Percentiles rank a stretch among this genome's conserved stretches.
phyloP scores from a whole-genome alignment of 1,139 yeast species.

The Candida gigantensis region DNA sequence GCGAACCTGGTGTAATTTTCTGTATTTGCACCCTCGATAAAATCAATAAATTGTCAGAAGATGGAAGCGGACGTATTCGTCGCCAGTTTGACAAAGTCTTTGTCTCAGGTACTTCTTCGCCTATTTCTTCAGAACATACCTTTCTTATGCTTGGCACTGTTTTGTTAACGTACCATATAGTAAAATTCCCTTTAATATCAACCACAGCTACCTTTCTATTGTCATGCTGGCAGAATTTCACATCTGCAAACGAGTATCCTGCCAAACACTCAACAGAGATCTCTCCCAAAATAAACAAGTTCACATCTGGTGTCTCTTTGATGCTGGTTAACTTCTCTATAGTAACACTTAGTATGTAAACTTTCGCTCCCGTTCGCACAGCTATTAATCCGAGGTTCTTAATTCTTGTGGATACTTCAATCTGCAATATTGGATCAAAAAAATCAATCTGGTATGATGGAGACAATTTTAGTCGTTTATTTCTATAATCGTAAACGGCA shows the following conservation, averaged over 20 bases:
- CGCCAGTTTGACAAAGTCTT: constrained; percentile 61
- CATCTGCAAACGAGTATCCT: constrained; percentile 46
- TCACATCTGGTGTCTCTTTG: constrained; percentile 9
- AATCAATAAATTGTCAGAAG: constrained; percentile 32
- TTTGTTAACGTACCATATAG: constrained; percentile 32
- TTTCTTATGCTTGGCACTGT: constrained; percentile 4
- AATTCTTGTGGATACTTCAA: constrained; percentile 24
- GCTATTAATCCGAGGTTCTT: constrained; percentile 22
- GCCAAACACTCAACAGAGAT: constrained; percentile 21
- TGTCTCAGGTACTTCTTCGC: constrained; percentile 36
- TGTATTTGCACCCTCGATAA: constrained; percentile 48
- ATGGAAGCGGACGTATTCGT: constrained; percentile 47
- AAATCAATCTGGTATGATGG: constrained; percentile 26
- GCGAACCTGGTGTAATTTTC: constrained; percentile 24
- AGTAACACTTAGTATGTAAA: constrained; percentile 23
- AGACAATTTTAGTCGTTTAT: constrained; percentile 17
- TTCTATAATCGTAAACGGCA: constrained; percentile 17
- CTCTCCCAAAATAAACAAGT: constrained; percentile 25
- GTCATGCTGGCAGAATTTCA: constrained; percentile 44
- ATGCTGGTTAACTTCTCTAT: background rate
- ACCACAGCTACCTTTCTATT: constrained; percentile 40
- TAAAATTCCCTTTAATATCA: constrained; percentile 57
- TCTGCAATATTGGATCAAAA: constrained; percentile 42
- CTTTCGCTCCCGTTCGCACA: constrained; percentile 27
- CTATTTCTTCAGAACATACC: background rate